Evolutionary conservation across 1,139 yeast genomes (phyloP).

Genomic region (Scheffersomyces cryptocercus): DNA sequence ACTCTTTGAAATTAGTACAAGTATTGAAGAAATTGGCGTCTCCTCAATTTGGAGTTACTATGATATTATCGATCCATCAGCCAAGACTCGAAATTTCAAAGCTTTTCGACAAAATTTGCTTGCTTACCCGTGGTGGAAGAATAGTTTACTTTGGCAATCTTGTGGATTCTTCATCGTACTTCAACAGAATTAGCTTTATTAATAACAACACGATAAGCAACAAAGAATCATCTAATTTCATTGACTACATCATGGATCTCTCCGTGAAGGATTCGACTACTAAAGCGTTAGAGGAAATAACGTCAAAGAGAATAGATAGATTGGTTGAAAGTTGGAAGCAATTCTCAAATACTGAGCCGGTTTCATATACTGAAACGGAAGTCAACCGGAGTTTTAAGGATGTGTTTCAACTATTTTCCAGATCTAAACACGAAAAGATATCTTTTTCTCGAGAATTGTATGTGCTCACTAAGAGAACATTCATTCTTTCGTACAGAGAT

Average conservation of each 20-base stretch:
- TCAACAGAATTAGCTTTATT: conserved; percentile 11
- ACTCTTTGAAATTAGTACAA: conserved; percentile 20
- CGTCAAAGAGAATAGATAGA: conserved; percentile 14
- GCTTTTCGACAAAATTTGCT: conserved; percentile 23
- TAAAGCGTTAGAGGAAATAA: conserved; percentile 14
- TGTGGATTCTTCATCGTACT: conserved; percentile 17
- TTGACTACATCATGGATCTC: conserved; percentile 21
- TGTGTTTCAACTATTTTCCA: conserved; percentile 10
- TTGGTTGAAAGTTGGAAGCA: conserved; percentile 19
- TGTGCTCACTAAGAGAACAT: conserved; percentile 20
- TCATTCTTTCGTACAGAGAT: conserved; percentile 19
- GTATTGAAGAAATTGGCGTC: conserved; percentile 21
- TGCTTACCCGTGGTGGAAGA: conserved; percentile 25
- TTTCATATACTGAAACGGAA: conserved; percentile 5
- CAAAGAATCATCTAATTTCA: conserved; percentile 5
- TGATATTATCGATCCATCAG: conserved; percentile 25
- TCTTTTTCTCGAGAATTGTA: conserved; percentile 18
- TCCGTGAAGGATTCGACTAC: conserved; percentile 23
- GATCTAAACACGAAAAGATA: conserved; percentile 12
- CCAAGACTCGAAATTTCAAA: conserved; percentile 23
- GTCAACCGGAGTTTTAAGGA: conserved; percentile 9
- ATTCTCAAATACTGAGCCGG: background rate
- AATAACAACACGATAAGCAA: conserved; percentile 2
- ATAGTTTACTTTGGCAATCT: conserved; percentile 22
- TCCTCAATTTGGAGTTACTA: conserved; percentile 23